phyloP scores from a whole-genome alignment of 1,139 yeast genomes.

The Debaryomyces nepalensis region DNA sequence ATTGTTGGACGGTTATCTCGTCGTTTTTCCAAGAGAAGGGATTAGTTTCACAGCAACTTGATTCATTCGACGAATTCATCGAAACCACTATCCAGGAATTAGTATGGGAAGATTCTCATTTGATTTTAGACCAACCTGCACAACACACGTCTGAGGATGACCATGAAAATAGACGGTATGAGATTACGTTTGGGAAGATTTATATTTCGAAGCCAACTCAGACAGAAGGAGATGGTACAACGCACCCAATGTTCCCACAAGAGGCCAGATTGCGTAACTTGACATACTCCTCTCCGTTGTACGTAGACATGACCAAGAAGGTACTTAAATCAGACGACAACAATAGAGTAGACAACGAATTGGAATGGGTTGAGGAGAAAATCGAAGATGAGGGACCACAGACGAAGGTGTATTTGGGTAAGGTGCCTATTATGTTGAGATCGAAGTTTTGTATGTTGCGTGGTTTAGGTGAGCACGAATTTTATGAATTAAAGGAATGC shows the following conservation, averaged over 20 bases:
- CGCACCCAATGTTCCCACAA: constrained; percentile 98
- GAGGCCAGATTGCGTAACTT: constrained; percentile 95
- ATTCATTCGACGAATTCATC: constrained; percentile 96
- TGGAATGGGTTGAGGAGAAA: constrained; percentile 69
- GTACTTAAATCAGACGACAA: constrained; percentile 85
- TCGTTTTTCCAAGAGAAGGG: constrained; percentile 97
- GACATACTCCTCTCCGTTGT: constrained; percentile 94
- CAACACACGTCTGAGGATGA: constrained; percentile 93
- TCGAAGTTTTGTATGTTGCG: constrained; percentile 94
- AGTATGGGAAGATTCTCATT: constrained; percentile 93
- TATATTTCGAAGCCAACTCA: constrained; percentile 96
- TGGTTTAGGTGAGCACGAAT: constrained; percentile 91
- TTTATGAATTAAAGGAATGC: constrained; percentile 94
- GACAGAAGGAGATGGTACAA: constrained; percentile 99
- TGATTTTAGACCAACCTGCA: constrained; percentile 96
- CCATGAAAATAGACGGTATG: constrained; percentile 88
- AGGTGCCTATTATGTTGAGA: constrained; percentile 96
- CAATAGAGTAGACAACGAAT: constrained; percentile 59
- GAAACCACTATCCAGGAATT: constrained; percentile 96
- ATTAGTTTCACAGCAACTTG: constrained; percentile 95
- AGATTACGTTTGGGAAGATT: constrained; percentile 94
- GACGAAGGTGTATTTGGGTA: constrained; percentile 88
- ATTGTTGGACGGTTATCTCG: constrained; percentile 98
- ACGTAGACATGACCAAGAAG: constrained; percentile 93
- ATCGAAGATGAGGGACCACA: constrained; percentile 60